phyloP scores from a whole-genome alignment of 2,329 filamentous ascomycete species.

The Colletotrichum sp. region DNA sequence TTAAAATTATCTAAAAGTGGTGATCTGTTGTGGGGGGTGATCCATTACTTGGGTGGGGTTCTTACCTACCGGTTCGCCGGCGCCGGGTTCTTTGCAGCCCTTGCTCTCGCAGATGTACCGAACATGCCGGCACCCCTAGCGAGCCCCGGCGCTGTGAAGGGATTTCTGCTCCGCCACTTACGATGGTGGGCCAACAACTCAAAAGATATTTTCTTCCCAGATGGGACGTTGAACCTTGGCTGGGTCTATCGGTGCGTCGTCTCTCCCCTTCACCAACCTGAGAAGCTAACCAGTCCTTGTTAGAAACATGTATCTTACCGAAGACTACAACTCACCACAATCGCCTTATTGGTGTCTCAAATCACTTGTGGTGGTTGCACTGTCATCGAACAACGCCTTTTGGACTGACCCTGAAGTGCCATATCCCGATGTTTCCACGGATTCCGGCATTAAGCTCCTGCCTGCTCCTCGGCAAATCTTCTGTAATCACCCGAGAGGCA shows the following conservation, averaged over 20 bases:
- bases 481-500: conserved; percentile 35
- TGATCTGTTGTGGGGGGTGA: too few relatives aligned
- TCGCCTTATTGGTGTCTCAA: conserved; percentile 57
- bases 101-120: too few relatives aligned
- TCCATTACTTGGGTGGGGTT: too few relatives aligned
- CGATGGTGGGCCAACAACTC: conserved; percentile 71
- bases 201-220: conserved; percentile 36
- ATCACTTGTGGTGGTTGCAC: conserved; percentile 35
- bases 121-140: too few relatives aligned
- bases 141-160: too few relatives aligned
- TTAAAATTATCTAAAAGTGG: too few relatives aligned
- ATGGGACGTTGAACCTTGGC: not conserved
- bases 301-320: conserved; percentile 56
- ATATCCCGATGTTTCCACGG: conserved; percentile 25
- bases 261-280: not conserved
- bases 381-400: not conserved
- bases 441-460: not conserved
- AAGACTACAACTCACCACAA: conserved; percentile 63
- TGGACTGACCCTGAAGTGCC: not conserved
- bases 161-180: too few relatives aligned
- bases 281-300: not conserved
- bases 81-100: too few relatives aligned
- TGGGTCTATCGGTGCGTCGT: not conserved
- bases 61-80: too few relatives aligned
- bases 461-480: conserved; percentile 46